These are phyloP conservation scores for Paraglomus brasilianum DNA, from an alignment of 192 early-diverging fungal genomes.

Conservation along the genomic window DNA sequence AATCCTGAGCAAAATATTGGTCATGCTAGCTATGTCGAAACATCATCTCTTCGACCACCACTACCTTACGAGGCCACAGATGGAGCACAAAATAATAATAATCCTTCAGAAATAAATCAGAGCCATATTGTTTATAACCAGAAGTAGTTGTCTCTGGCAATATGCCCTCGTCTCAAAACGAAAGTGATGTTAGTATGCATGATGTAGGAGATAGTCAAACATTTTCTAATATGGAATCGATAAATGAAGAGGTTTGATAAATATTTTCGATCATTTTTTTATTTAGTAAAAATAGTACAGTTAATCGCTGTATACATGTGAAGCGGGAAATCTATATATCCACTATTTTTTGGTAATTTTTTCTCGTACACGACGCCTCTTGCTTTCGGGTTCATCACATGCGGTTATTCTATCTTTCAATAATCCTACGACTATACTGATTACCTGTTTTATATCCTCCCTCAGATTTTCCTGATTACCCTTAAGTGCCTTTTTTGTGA, in stretches of 20 bases:
- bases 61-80: no score
- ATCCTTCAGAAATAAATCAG: slow-evolving; percentile 10
- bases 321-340: no score
- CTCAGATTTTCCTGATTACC: background rate
- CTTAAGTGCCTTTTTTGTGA: slow-evolving; percentile 9
- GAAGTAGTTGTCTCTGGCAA: background rate
- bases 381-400: slow-evolving; percentile 14
- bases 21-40: no score
- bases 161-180: slow-evolving; percentile 12
- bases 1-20: no score
- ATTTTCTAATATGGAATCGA: slow-evolving; percentile 24
- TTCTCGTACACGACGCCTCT: slow-evolving; percentile 10
- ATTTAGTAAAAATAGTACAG: background rate
- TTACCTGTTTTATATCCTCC: slow-evolving; percentile 16
- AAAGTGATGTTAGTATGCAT: slow-evolving; percentile 21
- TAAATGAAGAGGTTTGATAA: slow-evolving; percentile 17
- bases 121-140: background rate
- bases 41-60: no score
- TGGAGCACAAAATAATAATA: slow-evolving; percentile 9
- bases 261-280: background rate
- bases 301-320: no score
- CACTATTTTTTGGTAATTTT: background rate
- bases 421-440: slow-evolving; percentile 4
- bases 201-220: slow-evolving; percentile 13
- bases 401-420: slow-evolving; percentile 18